A percentile compares a stretch with the other conserved stretches of the same genome.
Conservation (phyloP, 805 yeast genomes). For the Brettanomyces bruxellensis region DNA sequence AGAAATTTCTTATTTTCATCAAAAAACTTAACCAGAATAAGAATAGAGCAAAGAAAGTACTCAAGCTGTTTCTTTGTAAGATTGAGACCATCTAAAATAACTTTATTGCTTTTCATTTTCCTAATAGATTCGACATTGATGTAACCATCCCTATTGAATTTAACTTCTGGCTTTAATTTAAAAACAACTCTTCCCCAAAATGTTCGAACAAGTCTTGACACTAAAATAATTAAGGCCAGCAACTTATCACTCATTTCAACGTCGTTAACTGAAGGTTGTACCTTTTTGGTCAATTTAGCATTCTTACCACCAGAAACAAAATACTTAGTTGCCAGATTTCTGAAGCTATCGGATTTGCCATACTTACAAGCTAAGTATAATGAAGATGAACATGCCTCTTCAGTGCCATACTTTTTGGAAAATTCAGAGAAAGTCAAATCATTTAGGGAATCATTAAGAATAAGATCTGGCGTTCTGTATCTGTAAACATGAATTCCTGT, state of each 20-base stretch:
- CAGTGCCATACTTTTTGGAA: conserved; percentile 70
- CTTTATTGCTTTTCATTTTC: conserved; percentile 27
- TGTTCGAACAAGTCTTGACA: conserved; percentile 70
- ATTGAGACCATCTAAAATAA: conserved; percentile 36
- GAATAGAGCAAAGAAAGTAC: conserved; percentile 60
- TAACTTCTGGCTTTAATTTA: conserved; percentile 24
- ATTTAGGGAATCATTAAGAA: conserved; percentile 56
- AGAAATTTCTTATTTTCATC: conserved; percentile 53
- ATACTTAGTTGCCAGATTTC: conserved; percentile 38
- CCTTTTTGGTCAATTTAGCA: conserved; percentile 30
- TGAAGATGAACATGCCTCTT: conserved; percentile 87
- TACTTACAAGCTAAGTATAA: conserved; percentile 74
- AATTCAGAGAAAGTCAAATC: conserved; percentile 61
- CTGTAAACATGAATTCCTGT: conserved; percentile 70
- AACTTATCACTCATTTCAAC: conserved; percentile 89
- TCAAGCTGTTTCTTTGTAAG: conserved; percentile 47
- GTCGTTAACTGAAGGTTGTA: conserved; percentile 45
- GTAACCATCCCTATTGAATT: conserved; percentile 28
- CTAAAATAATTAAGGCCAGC: conserved; percentile 73
- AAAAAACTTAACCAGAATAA: conserved; percentile 63
- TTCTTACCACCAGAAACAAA: conserved; percentile 48
- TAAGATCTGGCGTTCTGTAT: conserved; percentile 71
- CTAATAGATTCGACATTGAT: conserved; percentile 30
- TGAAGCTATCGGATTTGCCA: conserved; percentile 43
- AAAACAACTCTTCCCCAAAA: conserved; percentile 75